phyloP scores from a whole-genome alignment of 2,329 filamentous ascomycete genomes.

The Rutstroemia sp. region DNA sequence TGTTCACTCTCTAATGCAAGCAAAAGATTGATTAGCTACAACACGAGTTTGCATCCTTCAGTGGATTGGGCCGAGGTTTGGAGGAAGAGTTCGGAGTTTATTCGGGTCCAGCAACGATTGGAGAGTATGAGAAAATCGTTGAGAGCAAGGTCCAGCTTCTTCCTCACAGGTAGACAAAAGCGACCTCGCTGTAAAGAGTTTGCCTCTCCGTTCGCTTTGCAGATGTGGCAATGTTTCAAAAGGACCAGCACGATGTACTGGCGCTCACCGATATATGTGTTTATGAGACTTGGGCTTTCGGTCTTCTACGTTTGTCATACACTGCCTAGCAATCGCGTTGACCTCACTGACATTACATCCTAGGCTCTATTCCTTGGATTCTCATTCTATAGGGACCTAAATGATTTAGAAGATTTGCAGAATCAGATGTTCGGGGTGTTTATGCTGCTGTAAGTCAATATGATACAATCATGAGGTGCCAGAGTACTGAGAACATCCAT shows the following conservation, averaged over 20 bases:
- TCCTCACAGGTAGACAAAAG: constrained; percentile 31
- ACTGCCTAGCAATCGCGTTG: too few species aligned
- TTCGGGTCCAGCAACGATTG: constrained; percentile 37
- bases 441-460: constrained; percentile 47
- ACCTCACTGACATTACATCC: not conserved
- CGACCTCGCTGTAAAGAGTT: constrained; percentile 47
- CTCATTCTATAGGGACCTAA: constrained; percentile 58
- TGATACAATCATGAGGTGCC: not conserved
- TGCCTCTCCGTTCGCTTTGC: constrained; percentile 49
- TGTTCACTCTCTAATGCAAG: not conserved
- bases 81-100: constrained; percentile 43
- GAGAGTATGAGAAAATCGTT: constrained; percentile 37
- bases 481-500: not conserved
- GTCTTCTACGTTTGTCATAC: constrained; percentile 40
- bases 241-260: constrained; percentile 57
- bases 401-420: constrained; percentile 55
- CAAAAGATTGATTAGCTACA: constrained; percentile 40
- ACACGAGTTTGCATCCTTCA: constrained; percentile 51
- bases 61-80: constrained; percentile 58
- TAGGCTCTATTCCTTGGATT: constrained; percentile 57
- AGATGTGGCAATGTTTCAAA: constrained; percentile 46
- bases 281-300: constrained; percentile 22
- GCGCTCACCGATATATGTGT: constrained; percentile 54
- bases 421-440: constrained; percentile 69
- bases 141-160: constrained; percentile 21